Percentiles rank a stretch among this genome's conserved stretches.
phyloP scores from a whole-genome alignment of 306 rosid genomes.

The Adenanthera pavonina region DNA sequence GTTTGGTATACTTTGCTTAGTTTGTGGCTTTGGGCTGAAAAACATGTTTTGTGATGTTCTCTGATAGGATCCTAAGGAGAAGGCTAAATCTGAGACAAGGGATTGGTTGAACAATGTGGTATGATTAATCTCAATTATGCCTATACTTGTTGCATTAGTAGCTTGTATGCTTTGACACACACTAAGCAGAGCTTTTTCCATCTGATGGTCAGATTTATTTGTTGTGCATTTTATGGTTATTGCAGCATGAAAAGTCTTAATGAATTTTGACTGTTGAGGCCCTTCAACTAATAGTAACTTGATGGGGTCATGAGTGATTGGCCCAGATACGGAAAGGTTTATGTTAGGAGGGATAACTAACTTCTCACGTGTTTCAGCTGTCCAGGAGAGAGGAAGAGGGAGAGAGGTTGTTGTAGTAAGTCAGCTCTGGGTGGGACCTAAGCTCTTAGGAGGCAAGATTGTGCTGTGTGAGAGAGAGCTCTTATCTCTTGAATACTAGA shows the following conservation, averaged over 20 bases:
- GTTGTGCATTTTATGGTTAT: slow-evolving; percentile 25
- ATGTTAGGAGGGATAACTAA: not conserved
- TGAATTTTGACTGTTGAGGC: slow-evolving; percentile 35
- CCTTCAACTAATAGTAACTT: slow-evolving; percentile 27
- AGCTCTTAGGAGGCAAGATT: not conserved
- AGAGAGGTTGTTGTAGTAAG: not conserved
- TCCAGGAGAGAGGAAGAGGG: not conserved
- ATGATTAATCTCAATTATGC: slow-evolving; percentile 44
- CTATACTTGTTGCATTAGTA: slow-evolving; percentile 22
- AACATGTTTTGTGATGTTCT: slow-evolving; percentile 40
- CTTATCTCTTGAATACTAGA: not conserved
- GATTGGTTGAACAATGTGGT: slow-evolving; percentile 99
- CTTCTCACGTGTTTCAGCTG: not conserved
- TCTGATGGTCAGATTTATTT: slow-evolving; percentile 24
- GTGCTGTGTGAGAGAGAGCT: not conserved
- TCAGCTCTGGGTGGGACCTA: not conserved
- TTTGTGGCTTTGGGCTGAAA: slow-evolving; percentile 28
- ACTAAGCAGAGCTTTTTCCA: slow-evolving; percentile 24
- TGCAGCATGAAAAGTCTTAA: not conserved
- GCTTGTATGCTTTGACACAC: slow-evolving; percentile 10
- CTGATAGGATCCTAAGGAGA: slow-evolving; percentile 92
- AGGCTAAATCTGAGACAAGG: slow-evolving; percentile 95
- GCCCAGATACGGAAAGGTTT: not conserved
- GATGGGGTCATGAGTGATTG: not conserved
- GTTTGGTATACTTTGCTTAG: not conserved